Conservation (phyloP, 768 basidiomycete genomes). For the Tephrocybe sp. region DNA sequence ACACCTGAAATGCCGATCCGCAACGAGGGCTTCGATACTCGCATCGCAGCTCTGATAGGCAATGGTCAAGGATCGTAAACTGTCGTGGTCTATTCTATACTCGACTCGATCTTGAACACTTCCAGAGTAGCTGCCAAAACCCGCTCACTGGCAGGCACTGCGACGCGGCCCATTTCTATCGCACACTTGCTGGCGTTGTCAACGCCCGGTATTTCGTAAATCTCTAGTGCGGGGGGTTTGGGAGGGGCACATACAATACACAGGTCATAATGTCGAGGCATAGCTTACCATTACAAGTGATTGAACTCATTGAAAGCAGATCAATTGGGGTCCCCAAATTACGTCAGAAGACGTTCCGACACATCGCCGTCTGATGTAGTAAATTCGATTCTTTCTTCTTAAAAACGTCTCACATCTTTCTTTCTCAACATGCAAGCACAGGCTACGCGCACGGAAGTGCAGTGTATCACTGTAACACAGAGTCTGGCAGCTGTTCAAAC, state of each 20-base stretch:
- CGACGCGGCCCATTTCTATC: no score
- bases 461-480: constrained; percentile 54
- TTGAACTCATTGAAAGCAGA: background rate
- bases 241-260: no score
- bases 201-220: no score
- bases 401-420: no score
- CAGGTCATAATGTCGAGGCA: background rate
- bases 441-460: constrained; percentile 30
- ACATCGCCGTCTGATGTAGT: background rate
- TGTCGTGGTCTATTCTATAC: background rate
- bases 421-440: constrained; percentile 33
- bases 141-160: no score
- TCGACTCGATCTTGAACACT: no score
- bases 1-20: constrained; percentile 99
- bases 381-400: no score
- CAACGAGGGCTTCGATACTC: constrained; percentile 81
- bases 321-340: background rate
- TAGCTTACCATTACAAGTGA: background rate
- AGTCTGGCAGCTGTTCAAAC: constrained; percentile 74
- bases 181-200: no score
- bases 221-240: no score
- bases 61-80: constrained; percentile 31
- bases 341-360: constrained; percentile 15
- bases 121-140: no score
- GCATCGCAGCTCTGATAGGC: constrained; percentile 63